A percentile compares a stretch with the other conserved stretches of the same genome.
phyloP scores from a whole-genome alignment of 805 yeast species.

The Candida michaelii region DNA sequence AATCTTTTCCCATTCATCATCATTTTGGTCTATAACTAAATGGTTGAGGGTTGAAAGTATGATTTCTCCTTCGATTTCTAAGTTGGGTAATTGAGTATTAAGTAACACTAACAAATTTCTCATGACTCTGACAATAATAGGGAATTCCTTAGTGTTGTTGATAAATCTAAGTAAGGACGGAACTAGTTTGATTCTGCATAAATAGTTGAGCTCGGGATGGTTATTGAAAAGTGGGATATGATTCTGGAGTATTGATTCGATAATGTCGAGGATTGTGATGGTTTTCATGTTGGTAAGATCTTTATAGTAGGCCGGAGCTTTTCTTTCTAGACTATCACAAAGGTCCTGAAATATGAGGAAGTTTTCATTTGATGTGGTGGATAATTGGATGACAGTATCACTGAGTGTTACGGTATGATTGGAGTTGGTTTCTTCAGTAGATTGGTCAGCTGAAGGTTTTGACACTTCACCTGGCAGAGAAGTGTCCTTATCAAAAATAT shows the following conservation, averaged over 20 bases:
- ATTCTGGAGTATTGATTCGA: slow-evolving; percentile 74
- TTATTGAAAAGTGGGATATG: slow-evolving; percentile 55
- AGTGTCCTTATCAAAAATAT: slow-evolving; percentile 64
- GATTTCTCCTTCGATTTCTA: slow-evolving; percentile 80
- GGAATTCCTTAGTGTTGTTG: slow-evolving; percentile 52
- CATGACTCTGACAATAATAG: slow-evolving; percentile 71
- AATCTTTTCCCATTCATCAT: slow-evolving; percentile 63
- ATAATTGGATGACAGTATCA: slow-evolving; percentile 45
- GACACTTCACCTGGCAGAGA: not conserved
- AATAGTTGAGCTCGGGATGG: slow-evolving; percentile 63
- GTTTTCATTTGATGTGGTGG: slow-evolving; percentile 64
- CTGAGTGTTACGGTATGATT: slow-evolving; percentile 16
- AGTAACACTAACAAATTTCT: slow-evolving; percentile 67
- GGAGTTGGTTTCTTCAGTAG: no score
- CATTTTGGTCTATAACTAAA: slow-evolving; percentile 46
- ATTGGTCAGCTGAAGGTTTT: no score
- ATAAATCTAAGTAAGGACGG: slow-evolving; percentile 74
- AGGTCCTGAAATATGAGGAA: slow-evolving; percentile 69
- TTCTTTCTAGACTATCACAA: slow-evolving; percentile 63
- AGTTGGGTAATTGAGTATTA: slow-evolving; percentile 51
- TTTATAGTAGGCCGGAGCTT: slow-evolving; percentile 53
- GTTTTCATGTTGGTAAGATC: slow-evolving; percentile 53
- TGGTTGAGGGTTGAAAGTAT: slow-evolving; percentile 74
- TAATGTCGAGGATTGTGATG: slow-evolving; percentile 71
- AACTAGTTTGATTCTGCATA: slow-evolving; percentile 66